Evolutionary conservation across 805 yeast species (phyloP), one percentile per base, ranked within the genome.

Genomic region (Candida alai): DNA sequence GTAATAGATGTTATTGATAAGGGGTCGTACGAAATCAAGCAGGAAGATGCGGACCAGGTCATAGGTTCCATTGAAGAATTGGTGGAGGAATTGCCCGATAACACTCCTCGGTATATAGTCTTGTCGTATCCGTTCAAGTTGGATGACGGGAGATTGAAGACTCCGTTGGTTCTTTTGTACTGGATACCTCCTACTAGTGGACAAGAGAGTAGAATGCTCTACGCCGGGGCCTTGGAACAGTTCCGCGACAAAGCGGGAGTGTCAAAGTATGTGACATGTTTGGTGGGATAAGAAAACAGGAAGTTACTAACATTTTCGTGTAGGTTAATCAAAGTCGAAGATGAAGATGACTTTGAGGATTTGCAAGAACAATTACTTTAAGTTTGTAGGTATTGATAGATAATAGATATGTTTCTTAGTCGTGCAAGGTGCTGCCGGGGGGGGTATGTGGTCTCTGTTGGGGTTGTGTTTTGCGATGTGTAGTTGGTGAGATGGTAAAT

Each of bases 121-220:
- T 57, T 87, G 37, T 84, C 94, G 9, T 81, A 86, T 48, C 96
- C 96, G 5, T 58, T 79, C 48, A 74, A 73, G 16, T 57, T 73
- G 6, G 54, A 63, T 20, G 96, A 88, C 48, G 95, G 95, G 0
- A 68, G 94, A 36, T 70, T 74, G 48, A 72, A 78, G 30, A 70
- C 76, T 7, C 96, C 96, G 3, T 70, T 83, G 41, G 85, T 88
- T 2, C 57, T 89, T 53, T 47, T 89, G n/a, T 89, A 87, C 56
- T 89, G 89, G 80, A 73, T 85, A 40, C 97, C 97, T 3, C 81
- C 80, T 17, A 86, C 95, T 0, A 70, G 86, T n/a, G 81, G 84
- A 12, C 90, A 82, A 52, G 84, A 83, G 36, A 68, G 74, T 50
- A 79, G 82, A 56, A 89, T 88, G 97, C 60, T 85, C 31, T 88